Conservation (phyloP, 2,329 filamentous ascomycete genomes). For the Penicillium sp. region DNA sequence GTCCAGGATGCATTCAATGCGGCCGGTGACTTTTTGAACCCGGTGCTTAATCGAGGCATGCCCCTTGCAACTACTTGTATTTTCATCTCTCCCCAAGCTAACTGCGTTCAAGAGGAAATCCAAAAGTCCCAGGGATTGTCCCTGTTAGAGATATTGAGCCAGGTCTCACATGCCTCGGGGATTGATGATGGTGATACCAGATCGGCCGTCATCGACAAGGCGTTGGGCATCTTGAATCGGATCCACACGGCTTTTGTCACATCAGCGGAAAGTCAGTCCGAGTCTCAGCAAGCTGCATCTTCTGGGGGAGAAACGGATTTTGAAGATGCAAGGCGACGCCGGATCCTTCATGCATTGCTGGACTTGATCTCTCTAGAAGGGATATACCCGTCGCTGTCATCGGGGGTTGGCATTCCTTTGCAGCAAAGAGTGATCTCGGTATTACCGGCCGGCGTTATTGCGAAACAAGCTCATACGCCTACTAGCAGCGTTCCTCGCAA, state of each 20-base stretch:
- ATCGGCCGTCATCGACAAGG: slow-evolving; percentile 28
- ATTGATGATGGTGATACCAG: slow-evolving; percentile 21
- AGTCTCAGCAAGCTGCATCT: background rate
- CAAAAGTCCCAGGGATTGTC: slow-evolving; percentile 33
- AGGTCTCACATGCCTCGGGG: slow-evolving; percentile 5
- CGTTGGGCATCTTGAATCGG: slow-evolving; percentile 31
- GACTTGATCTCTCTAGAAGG: slow-evolving; percentile 44
- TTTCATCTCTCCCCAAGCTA: slow-evolving; percentile 21
- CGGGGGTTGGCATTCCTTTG: slow-evolving; percentile 42
- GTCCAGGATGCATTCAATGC: slow-evolving; percentile 32
- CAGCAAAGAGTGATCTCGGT: slow-evolving; percentile 43
- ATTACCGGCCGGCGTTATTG: slow-evolving; percentile 40
- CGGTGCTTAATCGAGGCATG: slow-evolving; percentile 42
- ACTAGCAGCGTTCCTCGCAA: slow-evolving; percentile 23
- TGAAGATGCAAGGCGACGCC: slow-evolving; percentile 41
- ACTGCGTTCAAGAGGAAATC: slow-evolving; percentile 36
- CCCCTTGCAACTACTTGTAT: slow-evolving; percentile 11
- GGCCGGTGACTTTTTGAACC: slow-evolving; percentile 34
- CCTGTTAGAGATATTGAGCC: slow-evolving; percentile 33
- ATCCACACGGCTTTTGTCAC: slow-evolving; percentile 36
- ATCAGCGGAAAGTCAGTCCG: slow-evolving; percentile 15
- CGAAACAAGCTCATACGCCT: slow-evolving; percentile 27
- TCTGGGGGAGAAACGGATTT: slow-evolving; percentile 28
- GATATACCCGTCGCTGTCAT: slow-evolving; percentile 42
- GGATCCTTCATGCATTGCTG: slow-evolving; percentile 38